Base-by-base conservation (phyloP, 225 moss, liverwort and hornwort species). In the Polytrichum formosum region DNA sequence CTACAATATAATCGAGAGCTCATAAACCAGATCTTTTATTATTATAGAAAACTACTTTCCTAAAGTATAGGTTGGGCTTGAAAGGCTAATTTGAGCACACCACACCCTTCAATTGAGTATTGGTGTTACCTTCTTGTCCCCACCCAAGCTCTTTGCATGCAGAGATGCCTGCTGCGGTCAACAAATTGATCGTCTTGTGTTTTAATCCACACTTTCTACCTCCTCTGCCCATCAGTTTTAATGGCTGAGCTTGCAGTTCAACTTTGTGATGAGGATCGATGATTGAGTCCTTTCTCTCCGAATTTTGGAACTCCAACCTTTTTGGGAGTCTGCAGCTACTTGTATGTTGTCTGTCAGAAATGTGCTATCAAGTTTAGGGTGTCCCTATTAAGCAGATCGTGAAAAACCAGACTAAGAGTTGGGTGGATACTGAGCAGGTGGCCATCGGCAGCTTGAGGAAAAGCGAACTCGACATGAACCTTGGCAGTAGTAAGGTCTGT, bases 371-470 rank as follows among this genome's bases (percentile, higher is more conserved):
- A 26, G 17, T 26, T 63, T 23, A 17, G 62, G 23, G 23, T 20
- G 21, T 58, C 6, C 6, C 20, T n/a, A 20, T 58, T 9, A n/a
- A 6, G 6, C 20, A 23, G 23, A 58, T 58, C 23, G 27, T 66
- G 5, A 33, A 22, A 19, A 21, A 35, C 20, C 10, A 66, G 66
- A 66, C 66, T 66, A 66, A 66, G 37, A 31, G 21, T 31, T 67
- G 67, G 26, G 23, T 67, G 67, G 54, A 19, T 54, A 25, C 19
- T 67, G 70, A 59, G 56, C 70, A 70, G 70, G 59, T 70, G 70
- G 59, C 30, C 70, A 20, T 60, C 30, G 29, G 59, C 56, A 70
- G 16, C 28, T 35, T 60, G 70, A 70, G 59, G 30, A 23, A 60
- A 60, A 56, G 59, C 29, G 8, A 70, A 59, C 31, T 59, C 56